A percentile compares a stretch with the other conserved stretches of the same genome.
phyloP scores from a whole-genome alignment of 208 protist genomes.

The Acanthamoeba sp. region DNA sequence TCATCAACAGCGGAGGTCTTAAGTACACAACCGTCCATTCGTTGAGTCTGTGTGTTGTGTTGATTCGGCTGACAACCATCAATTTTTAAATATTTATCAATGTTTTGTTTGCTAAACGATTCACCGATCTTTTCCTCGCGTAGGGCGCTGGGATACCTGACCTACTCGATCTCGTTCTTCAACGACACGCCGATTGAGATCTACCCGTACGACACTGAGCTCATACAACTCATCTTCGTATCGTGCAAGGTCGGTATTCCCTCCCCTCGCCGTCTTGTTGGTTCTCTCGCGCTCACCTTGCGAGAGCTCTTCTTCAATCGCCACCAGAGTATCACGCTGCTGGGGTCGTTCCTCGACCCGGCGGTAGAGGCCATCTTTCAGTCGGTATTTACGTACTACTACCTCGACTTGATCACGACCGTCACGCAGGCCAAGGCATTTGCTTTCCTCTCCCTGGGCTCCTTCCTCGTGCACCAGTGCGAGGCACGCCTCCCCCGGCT shows the following conservation, averaged over 20 bases:
- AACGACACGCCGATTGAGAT: conserved; percentile 22
- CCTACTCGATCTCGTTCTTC: conserved; percentile 71
- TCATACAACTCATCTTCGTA: conserved; percentile 1
- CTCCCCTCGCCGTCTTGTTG: not conserved
- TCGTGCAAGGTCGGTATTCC: conserved; percentile 6
- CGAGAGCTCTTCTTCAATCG: too few species aligned
- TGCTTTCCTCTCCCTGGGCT: conserved; percentile 47
- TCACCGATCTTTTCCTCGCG: too few species aligned
- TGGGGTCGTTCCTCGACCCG: conserved; percentile 22
- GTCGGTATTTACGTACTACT: conserved; percentile 55
- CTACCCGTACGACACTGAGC: conserved; percentile 55
- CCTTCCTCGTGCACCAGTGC: not conserved
- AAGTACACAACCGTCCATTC: too few species aligned
- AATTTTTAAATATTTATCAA: too few species aligned
- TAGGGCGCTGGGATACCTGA: not conserved
- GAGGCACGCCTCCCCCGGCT: not conserved
- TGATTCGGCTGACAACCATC: too few species aligned
- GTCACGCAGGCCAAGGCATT: not conserved
- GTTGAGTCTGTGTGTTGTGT: too few species aligned
- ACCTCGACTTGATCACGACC: not conserved
- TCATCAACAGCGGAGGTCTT: not conserved
- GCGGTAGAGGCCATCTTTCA: conserved; percentile 21
- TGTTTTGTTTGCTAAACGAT: too few species aligned
- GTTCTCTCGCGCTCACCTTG: not conserved
- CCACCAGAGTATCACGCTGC: not conserved